Conservation (phyloP, 1,284 basidiomycete genomes). For the Trametes versicolor region DNA sequence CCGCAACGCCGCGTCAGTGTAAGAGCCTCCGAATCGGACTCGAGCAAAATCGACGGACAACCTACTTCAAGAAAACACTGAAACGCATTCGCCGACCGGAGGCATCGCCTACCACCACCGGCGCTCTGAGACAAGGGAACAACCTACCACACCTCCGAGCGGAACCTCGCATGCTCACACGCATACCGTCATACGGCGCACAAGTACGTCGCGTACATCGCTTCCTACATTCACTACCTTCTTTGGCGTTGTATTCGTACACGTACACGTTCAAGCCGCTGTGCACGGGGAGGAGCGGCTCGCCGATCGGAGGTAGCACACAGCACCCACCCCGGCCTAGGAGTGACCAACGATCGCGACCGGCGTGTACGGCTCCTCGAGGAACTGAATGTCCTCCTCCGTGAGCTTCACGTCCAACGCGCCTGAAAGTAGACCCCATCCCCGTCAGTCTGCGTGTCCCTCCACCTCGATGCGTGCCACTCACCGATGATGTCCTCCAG, state of each 20-base stretch:
- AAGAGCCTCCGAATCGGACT: too few relatives aligned
- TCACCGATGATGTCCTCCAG: slow-evolving; percentile 46
- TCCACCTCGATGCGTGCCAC: slow-evolving; percentile 8
- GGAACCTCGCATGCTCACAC: background rate
- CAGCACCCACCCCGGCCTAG: background rate
- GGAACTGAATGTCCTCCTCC: slow-evolving; percentile 54
- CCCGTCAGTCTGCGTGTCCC: too few relatives aligned
- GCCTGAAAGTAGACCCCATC: too few relatives aligned
- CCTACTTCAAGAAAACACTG: too few relatives aligned
- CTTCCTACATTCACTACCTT: background rate
- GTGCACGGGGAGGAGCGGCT: too few relatives aligned
- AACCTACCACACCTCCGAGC: background rate
- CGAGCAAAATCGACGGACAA: too few relatives aligned
- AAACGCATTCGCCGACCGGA: background rate
- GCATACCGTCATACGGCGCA: background rate
- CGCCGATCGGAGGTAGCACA: background rate
- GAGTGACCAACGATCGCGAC: slow-evolving; percentile 23
- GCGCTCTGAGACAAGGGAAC: background rate
- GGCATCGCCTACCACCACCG: background rate
- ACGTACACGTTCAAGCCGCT: too few relatives aligned
- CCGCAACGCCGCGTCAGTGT: too few relatives aligned
- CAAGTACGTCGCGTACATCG: background rate
- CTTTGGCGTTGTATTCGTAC: background rate
- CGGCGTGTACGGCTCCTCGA: slow-evolving; percentile 52
- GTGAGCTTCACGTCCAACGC: slow-evolving; percentile 50